A percentile compares a stretch with the other conserved stretches of the same genome.
These are phyloP conservation scores for Lachancea sp. DNA, from an alignment of 805 yeast genomes.

Conservation along the genomic window DNA sequence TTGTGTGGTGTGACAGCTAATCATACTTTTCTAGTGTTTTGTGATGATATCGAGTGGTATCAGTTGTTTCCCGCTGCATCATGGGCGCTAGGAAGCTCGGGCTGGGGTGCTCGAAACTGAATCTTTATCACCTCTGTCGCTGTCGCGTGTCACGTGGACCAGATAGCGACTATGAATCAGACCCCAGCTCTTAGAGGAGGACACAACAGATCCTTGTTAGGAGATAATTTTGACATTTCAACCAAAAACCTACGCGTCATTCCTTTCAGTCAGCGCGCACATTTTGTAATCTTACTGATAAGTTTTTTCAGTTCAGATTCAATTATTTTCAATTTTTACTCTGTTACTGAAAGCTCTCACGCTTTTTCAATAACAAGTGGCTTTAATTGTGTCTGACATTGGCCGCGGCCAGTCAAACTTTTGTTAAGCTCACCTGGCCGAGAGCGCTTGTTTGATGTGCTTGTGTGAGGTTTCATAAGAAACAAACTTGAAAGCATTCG, in stretches of 20 bases:
- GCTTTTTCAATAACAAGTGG: conserved; percentile 65
- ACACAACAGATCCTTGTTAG: too few species aligned
- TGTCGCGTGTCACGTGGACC: too few species aligned
- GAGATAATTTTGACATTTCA: conserved; percentile 74
- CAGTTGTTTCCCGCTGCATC: too few species aligned
- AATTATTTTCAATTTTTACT: conserved; percentile 65
- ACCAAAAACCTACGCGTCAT: conserved; percentile 56
- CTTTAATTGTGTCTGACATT: conserved; percentile 74
- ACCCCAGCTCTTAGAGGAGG: too few species aligned
- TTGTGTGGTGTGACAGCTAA: too few species aligned
- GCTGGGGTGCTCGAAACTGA: too few species aligned
- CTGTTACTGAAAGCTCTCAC: conserved; percentile 55
- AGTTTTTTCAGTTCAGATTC: conserved; percentile 69
- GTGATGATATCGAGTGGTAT: too few species aligned
- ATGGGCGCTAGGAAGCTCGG: too few species aligned
- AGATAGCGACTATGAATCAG: too few species aligned
- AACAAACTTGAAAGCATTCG: conserved; percentile 78
- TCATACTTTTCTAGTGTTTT: too few species aligned
- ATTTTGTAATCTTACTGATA: conserved; percentile 55
- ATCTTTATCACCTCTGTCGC: too few species aligned
- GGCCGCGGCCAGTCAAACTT: conserved; percentile 85
- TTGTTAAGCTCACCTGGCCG: conserved; percentile 82
- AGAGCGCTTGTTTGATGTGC: conserved; percentile 74
- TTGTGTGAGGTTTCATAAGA: conserved; percentile 83
- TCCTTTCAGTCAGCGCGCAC: conserved; percentile 76